Evolutionary conservation across 1,284 basidiomycete species (phyloP).

Genomic region (Tilletia indica): DNA sequence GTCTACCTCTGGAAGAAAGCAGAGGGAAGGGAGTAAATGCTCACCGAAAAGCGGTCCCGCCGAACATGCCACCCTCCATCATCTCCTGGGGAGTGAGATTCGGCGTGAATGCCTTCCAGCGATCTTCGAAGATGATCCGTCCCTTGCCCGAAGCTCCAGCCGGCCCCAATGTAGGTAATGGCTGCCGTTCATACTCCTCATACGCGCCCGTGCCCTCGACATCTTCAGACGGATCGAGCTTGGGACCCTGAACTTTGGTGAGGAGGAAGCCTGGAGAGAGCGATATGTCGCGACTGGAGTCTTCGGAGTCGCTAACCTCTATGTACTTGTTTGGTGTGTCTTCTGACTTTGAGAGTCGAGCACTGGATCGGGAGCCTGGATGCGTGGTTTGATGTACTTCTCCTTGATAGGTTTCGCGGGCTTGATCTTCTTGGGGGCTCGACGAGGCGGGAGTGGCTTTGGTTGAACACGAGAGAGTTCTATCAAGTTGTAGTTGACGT

Average conservation of each 20-base stretch:
- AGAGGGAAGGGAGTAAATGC: background rate
- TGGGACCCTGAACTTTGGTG: conserved; percentile 1
- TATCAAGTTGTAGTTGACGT: background rate
- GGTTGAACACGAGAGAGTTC: background rate
- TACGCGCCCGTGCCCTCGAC: conserved; percentile 4
- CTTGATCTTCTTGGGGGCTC: background rate
- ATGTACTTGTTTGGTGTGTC: background rate
- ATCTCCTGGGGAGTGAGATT: conserved; percentile 60
- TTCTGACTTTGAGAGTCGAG: background rate
- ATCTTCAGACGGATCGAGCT: background rate
- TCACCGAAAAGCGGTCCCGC: conserved; percentile 57
- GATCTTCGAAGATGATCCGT: conserved; percentile 56
- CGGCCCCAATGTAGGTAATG: background rate
- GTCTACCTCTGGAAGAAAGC: no score
- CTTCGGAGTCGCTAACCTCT: conserved; percentile 1
- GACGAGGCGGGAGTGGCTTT: background rate
- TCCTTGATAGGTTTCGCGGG: background rate
- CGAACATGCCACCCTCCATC: conserved; percentile 58
- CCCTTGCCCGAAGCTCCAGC: conserved; percentile 42
- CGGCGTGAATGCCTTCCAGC: conserved; percentile 57
- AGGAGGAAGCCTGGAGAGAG: background rate
- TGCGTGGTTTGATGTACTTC: background rate
- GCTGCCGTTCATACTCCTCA: conserved; percentile 17
- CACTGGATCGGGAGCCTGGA: conserved; percentile 4
- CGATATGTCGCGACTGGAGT: background rate